These are phyloP conservation scores for Dendrobium catenatum DNA, from an alignment of 106 monocot species.

Conservation along the genomic window DNA sequence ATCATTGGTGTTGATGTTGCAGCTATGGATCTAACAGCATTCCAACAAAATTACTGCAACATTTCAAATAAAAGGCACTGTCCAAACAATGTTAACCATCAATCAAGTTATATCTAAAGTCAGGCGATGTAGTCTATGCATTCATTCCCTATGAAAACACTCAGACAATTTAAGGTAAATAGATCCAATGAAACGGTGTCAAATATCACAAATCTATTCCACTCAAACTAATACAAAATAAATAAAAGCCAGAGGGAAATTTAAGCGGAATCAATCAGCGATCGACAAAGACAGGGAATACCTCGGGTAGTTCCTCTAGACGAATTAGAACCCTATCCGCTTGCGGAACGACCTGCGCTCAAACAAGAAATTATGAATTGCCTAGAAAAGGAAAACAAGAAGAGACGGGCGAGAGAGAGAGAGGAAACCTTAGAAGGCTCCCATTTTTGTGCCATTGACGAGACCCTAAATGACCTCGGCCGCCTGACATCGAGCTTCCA, in stretches of 20 bases:
- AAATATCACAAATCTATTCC: background rate
- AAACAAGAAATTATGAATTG: conserved; percentile 1
- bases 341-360: conserved; percentile 74
- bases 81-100: background rate
- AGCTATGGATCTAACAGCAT: too few species aligned
- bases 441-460: conserved; percentile 48
- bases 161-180: background rate
- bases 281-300: background rate
- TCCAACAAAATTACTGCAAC: too few species aligned
- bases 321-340: conserved; percentile 88
- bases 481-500: conserved; percentile 15
- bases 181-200: background rate
- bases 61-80: too few species aligned
- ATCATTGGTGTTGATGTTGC: too few species aligned
- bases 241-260: background rate
- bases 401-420: background rate
- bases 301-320: conserved; percentile 89
- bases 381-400: background rate
- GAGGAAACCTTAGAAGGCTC: conserved; percentile 69
- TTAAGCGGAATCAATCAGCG: background rate
- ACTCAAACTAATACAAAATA: background rate
- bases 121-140: background rate
- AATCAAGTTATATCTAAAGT: background rate
- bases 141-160: background rate
- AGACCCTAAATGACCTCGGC: conserved; percentile 21